phyloP scores from a whole-genome alignment of 192 early-diverging fungal genomes.

The Umbelopsis sp. region DNA sequence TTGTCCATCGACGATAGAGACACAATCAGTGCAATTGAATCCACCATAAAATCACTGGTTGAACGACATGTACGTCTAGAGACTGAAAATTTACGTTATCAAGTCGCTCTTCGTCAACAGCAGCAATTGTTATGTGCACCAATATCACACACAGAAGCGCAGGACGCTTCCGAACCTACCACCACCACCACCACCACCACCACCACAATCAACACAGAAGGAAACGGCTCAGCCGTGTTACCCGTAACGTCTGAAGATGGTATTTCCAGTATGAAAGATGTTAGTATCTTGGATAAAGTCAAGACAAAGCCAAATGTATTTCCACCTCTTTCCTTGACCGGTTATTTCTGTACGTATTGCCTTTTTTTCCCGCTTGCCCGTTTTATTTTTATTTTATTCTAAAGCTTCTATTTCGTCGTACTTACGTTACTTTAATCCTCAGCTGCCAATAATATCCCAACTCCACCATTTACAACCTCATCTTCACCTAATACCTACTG shows the following conservation, averaged over 20 bases:
- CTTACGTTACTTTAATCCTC: neutral
- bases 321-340: neutral
- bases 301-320: constrained; percentile 20
- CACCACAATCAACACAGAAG: too few relatives aligned
- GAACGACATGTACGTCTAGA: constrained; percentile 34
- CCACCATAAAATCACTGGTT: constrained; percentile 25
- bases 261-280: constrained; percentile 25
- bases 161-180: neutral
- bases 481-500: constrained; percentile 23
- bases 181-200: too few relatives aligned
- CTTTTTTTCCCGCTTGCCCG: neutral
- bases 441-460: constrained; percentile 17
- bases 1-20: neutral
- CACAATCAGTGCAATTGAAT: constrained; percentile 14
- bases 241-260: constrained; percentile 30
- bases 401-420: neutral
- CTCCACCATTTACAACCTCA: constrained; percentile 29
- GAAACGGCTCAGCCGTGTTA: neutral
- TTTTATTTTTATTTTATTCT: neutral
- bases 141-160: neutral
- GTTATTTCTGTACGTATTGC: constrained; percentile 24
- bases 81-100: constrained; percentile 35
- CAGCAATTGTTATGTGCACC: constrained; percentile 24
- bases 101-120: constrained; percentile 31
- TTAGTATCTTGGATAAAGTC: constrained; percentile 31